Percentiles rank a stretch among this genome's conserved stretches.
These are phyloP conservation scores for Trametes sanguinea DNA, from an alignment of 768 basidiomycete species.

Conservation along the genomic window DNA sequence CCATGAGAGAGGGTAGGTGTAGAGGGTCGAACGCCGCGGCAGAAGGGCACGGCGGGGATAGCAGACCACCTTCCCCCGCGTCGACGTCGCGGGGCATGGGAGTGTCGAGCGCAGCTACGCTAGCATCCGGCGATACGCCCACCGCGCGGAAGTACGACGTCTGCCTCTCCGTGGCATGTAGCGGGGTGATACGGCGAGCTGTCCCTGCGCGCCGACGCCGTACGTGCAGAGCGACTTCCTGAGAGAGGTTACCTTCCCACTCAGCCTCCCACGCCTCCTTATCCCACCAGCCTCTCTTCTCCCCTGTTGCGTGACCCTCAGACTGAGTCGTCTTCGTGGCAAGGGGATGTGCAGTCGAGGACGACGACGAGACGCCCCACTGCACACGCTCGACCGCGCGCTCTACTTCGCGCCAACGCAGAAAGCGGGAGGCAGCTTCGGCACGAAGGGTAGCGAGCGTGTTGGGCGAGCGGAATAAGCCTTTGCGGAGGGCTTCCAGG, in stretches of 20 bases:
- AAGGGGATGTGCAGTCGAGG: slow-evolving; percentile 2
- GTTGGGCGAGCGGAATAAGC: slow-evolving; percentile 66
- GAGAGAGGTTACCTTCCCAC: slow-evolving; percentile 61
- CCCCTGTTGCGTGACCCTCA: not conserved
- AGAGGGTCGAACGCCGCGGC: slow-evolving; percentile 57
- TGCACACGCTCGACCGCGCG: slow-evolving; percentile 50
- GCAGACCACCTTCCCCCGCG: not conserved
- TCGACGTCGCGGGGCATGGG: not conserved
- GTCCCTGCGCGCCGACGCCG: slow-evolving; percentile 39
- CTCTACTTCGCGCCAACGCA: slow-evolving; percentile 74
- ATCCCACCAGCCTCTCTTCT: slow-evolving; percentile 43
- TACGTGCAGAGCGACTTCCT: slow-evolving; percentile 56
- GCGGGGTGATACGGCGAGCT: not conserved
- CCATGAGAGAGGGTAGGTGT: slow-evolving; percentile 62
- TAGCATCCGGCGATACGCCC: not conserved
- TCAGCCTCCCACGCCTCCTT: slow-evolving; percentile 68
- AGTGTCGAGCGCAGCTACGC: slow-evolving; percentile 14
- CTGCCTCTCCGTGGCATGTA: not conserved
- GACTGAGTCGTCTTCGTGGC: not conserved
- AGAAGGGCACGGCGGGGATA: slow-evolving; percentile 26
- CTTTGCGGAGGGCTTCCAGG: slow-evolving; percentile 51
- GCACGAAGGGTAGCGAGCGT: slow-evolving; percentile 55
- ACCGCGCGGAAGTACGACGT: slow-evolving; percentile 11
- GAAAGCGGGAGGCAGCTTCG: slow-evolving; percentile 69
- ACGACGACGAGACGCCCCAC: slow-evolving; percentile 22